Percentiles rank a stretch among this genome's conserved stretches.
phyloP scores from a whole-genome alignment of 495 filamentous ascomycete species.

The Choiromyces venosus region DNA sequence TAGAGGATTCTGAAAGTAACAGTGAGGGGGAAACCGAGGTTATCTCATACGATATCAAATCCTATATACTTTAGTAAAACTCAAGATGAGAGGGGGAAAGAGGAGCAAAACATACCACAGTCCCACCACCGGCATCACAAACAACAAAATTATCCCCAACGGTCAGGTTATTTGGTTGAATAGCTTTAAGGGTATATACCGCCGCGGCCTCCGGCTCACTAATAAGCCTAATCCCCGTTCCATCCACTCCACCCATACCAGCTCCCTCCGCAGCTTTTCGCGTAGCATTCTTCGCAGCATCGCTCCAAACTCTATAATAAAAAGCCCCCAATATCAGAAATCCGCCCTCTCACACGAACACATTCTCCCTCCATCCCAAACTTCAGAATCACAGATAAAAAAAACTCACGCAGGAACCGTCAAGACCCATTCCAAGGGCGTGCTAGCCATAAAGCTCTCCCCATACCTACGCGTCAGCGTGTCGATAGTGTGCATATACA shows the following conservation, averaged over 20 bases:
- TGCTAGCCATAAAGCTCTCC: slow-evolving; percentile 56
- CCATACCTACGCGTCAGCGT: slow-evolving; percentile 61
- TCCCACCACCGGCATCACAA: slow-evolving; percentile 74
- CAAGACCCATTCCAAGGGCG: slow-evolving; percentile 60
- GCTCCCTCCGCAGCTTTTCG: slow-evolving; percentile 60
- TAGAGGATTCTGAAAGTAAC: slow-evolving; percentile 58
- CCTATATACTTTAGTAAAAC: slow-evolving; percentile 41
- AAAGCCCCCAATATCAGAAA: slow-evolving; percentile 43
- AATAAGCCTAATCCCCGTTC: slow-evolving; percentile 58
- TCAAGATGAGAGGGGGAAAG: not conserved
- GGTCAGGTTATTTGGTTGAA: slow-evolving; percentile 58
- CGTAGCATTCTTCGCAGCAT: slow-evolving; percentile 64
- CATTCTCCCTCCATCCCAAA: slow-evolving; percentile 13
- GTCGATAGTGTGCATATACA: slow-evolving; percentile 67
- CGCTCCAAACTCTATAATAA: slow-evolving; percentile 62
- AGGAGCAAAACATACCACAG: slow-evolving; percentile 45
- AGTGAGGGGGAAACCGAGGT: slow-evolving; percentile 53
- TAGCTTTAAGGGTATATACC: slow-evolving; percentile 62
- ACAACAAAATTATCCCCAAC: slow-evolving; percentile 68
- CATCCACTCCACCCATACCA: slow-evolving; percentile 49
- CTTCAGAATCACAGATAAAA: slow-evolving; percentile 28
- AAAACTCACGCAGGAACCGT: slow-evolving; percentile 57
- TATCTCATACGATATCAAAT: slow-evolving; percentile 65
- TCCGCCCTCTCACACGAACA: slow-evolving; percentile 10
- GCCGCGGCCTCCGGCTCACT: slow-evolving; percentile 73